These are phyloP conservation scores for Leccinum obscurum DNA, from an alignment of 768 basidiomycete genomes.

Conservation along the genomic window DNA sequence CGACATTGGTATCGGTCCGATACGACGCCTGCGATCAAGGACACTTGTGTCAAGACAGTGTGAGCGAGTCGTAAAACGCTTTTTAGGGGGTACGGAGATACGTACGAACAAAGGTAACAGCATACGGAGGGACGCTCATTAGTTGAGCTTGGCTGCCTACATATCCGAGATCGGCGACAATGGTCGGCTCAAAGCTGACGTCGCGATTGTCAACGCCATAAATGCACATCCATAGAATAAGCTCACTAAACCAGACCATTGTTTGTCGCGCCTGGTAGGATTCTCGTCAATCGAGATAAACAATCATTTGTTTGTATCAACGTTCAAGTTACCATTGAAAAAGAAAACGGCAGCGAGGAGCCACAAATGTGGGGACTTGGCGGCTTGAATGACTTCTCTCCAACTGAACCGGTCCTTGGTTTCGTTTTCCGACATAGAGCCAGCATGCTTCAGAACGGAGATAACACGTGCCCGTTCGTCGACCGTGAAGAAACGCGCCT, in stretches of 20 bases:
- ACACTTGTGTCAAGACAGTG: constrained; percentile 26
- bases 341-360: constrained; percentile 47
- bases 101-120: constrained; percentile 20
- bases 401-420: constrained; percentile 52
- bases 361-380: constrained; percentile 55
- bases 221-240: constrained; percentile 4
- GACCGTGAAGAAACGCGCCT: constrained; percentile 49
- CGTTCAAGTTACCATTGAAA: constrained; percentile 42
- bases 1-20: constrained; percentile 57
- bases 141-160: constrained; percentile 44
- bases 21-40: constrained; percentile 42
- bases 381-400: constrained; percentile 51
- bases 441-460: constrained; percentile 19
- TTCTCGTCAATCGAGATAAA: neutral
- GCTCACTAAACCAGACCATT: constrained; percentile 27
- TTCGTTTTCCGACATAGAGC: constrained; percentile 42
- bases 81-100: neutral
- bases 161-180: constrained; percentile 64
- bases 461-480: constrained; percentile 51
- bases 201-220: constrained; percentile 34
- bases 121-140: constrained; percentile 36
- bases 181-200: constrained; percentile 68
- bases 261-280: constrained; percentile 17
- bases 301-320: neutral
- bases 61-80: neutral